A percentile compares a stretch with the other conserved stretches of the same genome.
phyloP scores from a whole-genome alignment of 129 eudicot species.

The Flaveria bidentis region DNA sequence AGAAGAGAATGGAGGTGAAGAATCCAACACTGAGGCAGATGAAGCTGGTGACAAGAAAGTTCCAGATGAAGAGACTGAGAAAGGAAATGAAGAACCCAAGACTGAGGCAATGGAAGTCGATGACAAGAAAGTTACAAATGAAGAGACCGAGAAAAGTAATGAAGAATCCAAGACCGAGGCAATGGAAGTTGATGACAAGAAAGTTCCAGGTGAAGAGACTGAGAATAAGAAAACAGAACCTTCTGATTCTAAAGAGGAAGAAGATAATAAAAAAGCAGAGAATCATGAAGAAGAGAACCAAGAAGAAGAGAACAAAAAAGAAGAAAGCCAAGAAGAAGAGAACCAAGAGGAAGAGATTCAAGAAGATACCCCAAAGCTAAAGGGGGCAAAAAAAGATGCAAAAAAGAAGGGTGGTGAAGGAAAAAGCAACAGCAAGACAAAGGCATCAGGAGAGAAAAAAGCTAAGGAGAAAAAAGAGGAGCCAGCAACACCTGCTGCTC shows the following conservation, averaged over 20 bases:
- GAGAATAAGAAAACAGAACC: conserved; percentile 33
- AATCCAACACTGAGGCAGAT: conserved; percentile 32
- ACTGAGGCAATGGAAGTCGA: conserved; percentile 41
- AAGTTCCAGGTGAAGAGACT: conserved; percentile 23
- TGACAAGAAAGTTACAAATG: conserved; percentile 23
- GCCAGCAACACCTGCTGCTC: conserved; percentile 64
- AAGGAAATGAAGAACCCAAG: conserved; percentile 31
- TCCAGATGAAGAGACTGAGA: conserved; percentile 32
- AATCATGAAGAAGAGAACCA: conserved; percentile 25
- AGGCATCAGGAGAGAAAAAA: conserved; percentile 40
- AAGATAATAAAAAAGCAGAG: conserved; percentile 28
- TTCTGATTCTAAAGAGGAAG: conserved; percentile 35
- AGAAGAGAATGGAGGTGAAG: conserved; percentile 35
- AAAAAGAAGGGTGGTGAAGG: conserved; percentile 44
- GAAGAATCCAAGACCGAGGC: conserved; percentile 35
- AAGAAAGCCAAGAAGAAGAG: not conserved
- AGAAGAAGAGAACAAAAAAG: conserved; percentile 38
- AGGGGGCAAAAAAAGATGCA: conserved; percentile 51
- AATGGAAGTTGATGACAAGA: conserved; percentile 41
- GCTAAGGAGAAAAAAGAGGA: conserved; percentile 38
- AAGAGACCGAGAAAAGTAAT: conserved; percentile 34
- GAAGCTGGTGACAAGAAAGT: conserved; percentile 37
- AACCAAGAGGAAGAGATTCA: not conserved
- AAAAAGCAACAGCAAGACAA: conserved; percentile 39
- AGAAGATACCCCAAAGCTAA: conserved; percentile 38